Conservation (phyloP, 257 asterid species). For the Solanum raphanifolium region DNA sequence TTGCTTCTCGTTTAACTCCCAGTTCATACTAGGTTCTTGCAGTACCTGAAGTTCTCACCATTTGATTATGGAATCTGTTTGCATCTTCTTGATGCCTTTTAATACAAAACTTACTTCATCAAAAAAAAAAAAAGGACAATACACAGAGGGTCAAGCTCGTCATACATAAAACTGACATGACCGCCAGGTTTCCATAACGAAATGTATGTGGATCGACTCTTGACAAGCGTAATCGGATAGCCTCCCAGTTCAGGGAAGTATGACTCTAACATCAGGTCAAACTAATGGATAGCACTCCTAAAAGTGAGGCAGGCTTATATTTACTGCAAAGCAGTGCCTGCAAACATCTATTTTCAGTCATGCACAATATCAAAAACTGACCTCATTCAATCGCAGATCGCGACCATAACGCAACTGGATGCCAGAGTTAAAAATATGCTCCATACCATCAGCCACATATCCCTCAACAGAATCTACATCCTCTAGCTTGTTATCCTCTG, state of each 20-base stretch:
- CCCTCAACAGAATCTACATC: constrained; percentile 68
- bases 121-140: neutral
- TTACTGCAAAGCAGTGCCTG: neutral
- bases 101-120: neutral
- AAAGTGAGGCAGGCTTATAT: neutral
- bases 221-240: neutral
- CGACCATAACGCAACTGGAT: constrained; percentile 89
- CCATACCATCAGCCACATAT: constrained; percentile 84
- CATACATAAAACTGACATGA: neutral
- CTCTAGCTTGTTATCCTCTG: constrained; percentile 57
- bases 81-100: neutral
- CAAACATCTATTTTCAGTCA: neutral
- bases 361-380: constrained; percentile 8
- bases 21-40: neutral
- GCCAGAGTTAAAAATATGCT: constrained; percentile 78
- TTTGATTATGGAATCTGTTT: neutral
- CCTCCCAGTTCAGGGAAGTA: neutral
- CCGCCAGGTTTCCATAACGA: neutral
- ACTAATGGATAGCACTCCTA: neutral
- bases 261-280: neutral
- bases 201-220: neutral
- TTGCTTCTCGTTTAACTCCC: neutral
- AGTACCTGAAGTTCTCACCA: neutral
- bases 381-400: constrained; percentile 97
- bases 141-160: neutral